Base-by-base conservation (phyloP, 257 asterid genomes). In the Nicotiana tabacum region DNA sequence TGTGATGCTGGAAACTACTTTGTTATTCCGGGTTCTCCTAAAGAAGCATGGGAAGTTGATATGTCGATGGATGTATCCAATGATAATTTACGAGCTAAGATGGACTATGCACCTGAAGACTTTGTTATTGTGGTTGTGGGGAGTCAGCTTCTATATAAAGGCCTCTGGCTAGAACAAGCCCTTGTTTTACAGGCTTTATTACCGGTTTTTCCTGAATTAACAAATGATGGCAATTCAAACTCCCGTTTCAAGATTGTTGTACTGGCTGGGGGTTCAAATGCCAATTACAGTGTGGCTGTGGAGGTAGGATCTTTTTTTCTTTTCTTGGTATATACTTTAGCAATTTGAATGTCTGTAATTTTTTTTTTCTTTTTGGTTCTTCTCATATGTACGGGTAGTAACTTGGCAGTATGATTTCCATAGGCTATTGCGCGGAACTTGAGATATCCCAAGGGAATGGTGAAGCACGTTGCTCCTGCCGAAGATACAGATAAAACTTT, bases 81-180 rank as follows among this genome's bases (percentile, higher is more conserved):
- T 64, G 91, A 89, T 77, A 84, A 72, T 82, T 81, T 18, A 66
- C 87, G 56, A 78, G 82, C 79, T 70, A 79, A 80, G 81, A 81
- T 89, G 89, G 89, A 84, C 69, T 78, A 85, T 68, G 88, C 87
- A 56, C 83, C 87, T 56, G 87, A 85, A 81, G 88, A 87, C 79
- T 95, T 96, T 79, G 86, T 91, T 83, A 84, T 95, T 82, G 92
- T 89, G 65, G 78, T 96, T 82, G 95, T 92, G 83, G 98, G 98
- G 81, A 91, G 92, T 81, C 96, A 90, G 77, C 87, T 94, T 81
- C 83, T 90, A 37, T 91, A 96, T 84, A 90, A 85, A 89, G 96
- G 97, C 83, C 87, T 90, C 35, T 96, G 98, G 99, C 95, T 94
- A 65, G 98, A 96, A 77, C 96, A 94, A 77, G 96, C 98, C 89